These are phyloP conservation scores for Pisolithus sp. DNA, from an alignment of 768 basidiomycete genomes.

Conservation along the genomic window DNA sequence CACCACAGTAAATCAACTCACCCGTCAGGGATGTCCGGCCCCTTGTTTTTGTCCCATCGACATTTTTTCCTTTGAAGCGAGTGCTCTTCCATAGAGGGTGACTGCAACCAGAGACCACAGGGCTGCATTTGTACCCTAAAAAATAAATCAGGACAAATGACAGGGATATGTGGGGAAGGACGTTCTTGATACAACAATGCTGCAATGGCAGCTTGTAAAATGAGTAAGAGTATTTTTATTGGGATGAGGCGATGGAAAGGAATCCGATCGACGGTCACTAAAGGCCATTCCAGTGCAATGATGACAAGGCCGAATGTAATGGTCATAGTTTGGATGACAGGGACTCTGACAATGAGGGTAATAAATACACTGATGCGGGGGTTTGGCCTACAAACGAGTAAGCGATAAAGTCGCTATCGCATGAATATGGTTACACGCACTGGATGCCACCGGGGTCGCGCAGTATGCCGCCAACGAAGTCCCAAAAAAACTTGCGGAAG, in stretches of 20 bases:
- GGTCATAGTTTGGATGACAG: slow-evolving; percentile 64
- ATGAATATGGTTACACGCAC: slow-evolving; percentile 36
- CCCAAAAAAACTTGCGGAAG: slow-evolving; percentile 96
- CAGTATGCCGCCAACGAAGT: slow-evolving; percentile 78
- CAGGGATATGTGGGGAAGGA: not conserved
- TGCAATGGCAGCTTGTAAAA: slow-evolving; percentile 56
- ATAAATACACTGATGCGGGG: slow-evolving; percentile 58
- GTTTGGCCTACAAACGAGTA: slow-evolving; percentile 42
- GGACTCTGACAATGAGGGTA: slow-evolving; percentile 67
- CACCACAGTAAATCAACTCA: no score
- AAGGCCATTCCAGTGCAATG: slow-evolving; percentile 66
- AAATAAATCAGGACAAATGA: not conserved
- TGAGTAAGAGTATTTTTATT: slow-evolving; percentile 54
- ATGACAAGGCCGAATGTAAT: slow-evolving; percentile 56
- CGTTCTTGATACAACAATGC: slow-evolving; percentile 74
- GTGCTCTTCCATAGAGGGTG: slow-evolving; percentile 59
- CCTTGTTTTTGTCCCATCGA: slow-evolving; percentile 58
- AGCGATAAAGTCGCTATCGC: not conserved
- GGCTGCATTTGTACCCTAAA: slow-evolving; percentile 78
- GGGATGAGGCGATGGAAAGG: slow-evolving; percentile 61
- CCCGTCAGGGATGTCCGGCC: slow-evolving; percentile 46
- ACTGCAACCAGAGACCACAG: slow-evolving; percentile 74
- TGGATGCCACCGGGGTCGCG: slow-evolving; percentile 76
- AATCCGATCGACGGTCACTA: slow-evolving; percentile 49
- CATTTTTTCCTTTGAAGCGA: slow-evolving; percentile 63